Conservation (phyloP, 805 yeast genomes). For the Saccharomycopsis fibuligera region DNA sequence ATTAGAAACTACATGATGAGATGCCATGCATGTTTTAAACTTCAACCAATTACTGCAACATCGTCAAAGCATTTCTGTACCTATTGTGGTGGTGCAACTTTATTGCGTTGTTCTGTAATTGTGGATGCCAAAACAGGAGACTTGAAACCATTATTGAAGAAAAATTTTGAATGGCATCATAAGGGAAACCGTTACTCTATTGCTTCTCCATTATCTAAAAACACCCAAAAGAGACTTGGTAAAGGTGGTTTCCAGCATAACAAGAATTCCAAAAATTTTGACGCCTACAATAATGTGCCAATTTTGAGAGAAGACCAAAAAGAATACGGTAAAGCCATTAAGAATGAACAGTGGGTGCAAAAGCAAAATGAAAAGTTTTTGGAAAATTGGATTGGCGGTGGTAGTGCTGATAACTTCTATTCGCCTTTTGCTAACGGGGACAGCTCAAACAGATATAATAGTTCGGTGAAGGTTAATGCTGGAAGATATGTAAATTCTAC, state of each 20-base stretch:
- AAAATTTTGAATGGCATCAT: slow-evolving; percentile 88
- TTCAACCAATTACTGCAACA: slow-evolving; percentile 70
- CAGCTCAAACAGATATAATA: slow-evolving; percentile 38
- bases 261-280: slow-evolving; percentile 49
- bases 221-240: slow-evolving; percentile 64
- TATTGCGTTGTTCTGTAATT: slow-evolving; percentile 85
- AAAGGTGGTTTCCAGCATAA: slow-evolving; percentile 75
- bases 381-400: slow-evolving; percentile 92
- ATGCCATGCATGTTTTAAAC: slow-evolving; percentile 93
- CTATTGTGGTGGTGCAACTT: slow-evolving; percentile 88
- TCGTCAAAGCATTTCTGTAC: slow-evolving; percentile 88
- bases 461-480: slow-evolving; percentile 75
- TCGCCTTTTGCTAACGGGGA: slow-evolving; percentile 76
- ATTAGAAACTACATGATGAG: slow-evolving; percentile 90
- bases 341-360: slow-evolving; percentile 82
- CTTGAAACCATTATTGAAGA: slow-evolving; percentile 80
- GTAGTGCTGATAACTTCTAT: slow-evolving; percentile 72
- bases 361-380: slow-evolving; percentile 79
- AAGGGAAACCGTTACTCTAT: slow-evolving; percentile 79
- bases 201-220: slow-evolving; percentile 83
- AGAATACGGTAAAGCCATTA: slow-evolving; percentile 83
- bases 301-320: slow-evolving; percentile 88
- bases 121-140: slow-evolving; percentile 74
- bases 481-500: slow-evolving; percentile 75
- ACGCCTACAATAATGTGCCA: slow-evolving; percentile 35